phyloP scores from a whole-genome alignment of 768 basidiomycete genomes.

The Cystobasidium onofrii region DNA sequence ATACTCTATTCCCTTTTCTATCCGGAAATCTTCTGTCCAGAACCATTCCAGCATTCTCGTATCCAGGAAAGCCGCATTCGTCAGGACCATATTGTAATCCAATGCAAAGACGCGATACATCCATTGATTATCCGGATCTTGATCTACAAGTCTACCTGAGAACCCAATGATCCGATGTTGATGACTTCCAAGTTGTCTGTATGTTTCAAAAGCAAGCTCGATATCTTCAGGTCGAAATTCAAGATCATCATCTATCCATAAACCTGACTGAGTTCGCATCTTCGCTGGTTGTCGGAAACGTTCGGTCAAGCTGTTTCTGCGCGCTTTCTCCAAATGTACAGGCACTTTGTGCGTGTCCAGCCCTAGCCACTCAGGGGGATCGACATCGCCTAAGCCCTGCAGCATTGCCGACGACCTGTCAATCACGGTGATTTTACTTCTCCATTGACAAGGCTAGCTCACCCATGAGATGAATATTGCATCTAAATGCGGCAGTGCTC shows the following conservation, averaged over 20 bases:
- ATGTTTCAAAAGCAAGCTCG: slow-evolving; percentile 27
- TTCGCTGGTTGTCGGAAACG: slow-evolving; percentile 2
- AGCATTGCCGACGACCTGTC: too few species aligned
- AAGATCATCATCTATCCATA: slow-evolving; percentile 29
- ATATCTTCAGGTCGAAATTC: slow-evolving; percentile 6
- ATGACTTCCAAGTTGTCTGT: background rate
- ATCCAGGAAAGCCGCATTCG: slow-evolving; percentile 25
- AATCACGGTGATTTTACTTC: too few species aligned
- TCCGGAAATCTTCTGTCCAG: slow-evolving; percentile 25
- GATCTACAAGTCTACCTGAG: background rate
- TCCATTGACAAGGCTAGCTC: background rate
- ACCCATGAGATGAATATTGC: slow-evolving; percentile 28
- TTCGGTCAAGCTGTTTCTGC: slow-evolving; percentile 19
- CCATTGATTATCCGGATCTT: background rate
- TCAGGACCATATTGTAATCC: slow-evolving; percentile 15
- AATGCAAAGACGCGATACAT: background rate
- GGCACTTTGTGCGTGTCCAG: background rate
- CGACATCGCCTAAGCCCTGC: slow-evolving; percentile 23
- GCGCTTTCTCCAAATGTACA: slow-evolving; percentile 14
- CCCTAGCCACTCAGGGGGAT: slow-evolving; percentile 2
- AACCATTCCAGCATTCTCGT: slow-evolving; percentile 30
- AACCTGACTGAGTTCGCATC: slow-evolving; percentile 16
- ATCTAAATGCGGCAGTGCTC: slow-evolving; percentile 10
- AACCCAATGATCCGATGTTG: slow-evolving; percentile 22
- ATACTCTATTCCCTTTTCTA: slow-evolving; percentile 4